phyloP scores from a whole-genome alignment of 768 basidiomycete genomes.

The Kwoniella botswanensis region DNA sequence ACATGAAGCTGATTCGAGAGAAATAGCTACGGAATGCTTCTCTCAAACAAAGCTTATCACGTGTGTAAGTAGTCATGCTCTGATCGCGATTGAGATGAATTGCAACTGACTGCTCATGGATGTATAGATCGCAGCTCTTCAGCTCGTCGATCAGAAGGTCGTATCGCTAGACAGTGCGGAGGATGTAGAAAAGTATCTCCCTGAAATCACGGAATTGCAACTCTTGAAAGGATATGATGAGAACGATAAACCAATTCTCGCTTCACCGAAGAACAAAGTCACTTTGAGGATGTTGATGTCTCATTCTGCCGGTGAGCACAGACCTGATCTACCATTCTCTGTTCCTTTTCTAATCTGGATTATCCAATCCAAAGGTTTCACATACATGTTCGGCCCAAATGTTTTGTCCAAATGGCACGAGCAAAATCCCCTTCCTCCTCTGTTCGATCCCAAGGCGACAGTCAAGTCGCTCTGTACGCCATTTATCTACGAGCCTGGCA shows the following conservation, averaged over 20 bases:
- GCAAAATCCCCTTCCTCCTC: slow-evolving; percentile 20
- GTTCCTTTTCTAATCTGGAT: neutral
- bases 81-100: neutral
- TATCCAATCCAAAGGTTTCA: slow-evolving; percentile 33
- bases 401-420: slow-evolving; percentile 31
- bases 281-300: slow-evolving; percentile 52
- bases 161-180: slow-evolving; percentile 43
- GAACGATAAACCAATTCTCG: slow-evolving; percentile 31
- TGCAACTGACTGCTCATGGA: neutral
- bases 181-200: slow-evolving; percentile 35
- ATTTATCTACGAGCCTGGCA: slow-evolving; percentile 47
- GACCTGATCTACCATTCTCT: neutral
- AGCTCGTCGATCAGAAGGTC: slow-evolving; percentile 50
- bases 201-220: slow-evolving; percentile 39
- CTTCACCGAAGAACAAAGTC: slow-evolving; percentile 37
- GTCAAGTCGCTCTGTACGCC: slow-evolving; percentile 30
- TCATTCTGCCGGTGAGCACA: slow-evolving; percentile 49
- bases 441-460: slow-evolving; percentile 30
- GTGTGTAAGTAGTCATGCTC: slow-evolving; percentile 29
- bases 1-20: too few relatives aligned
- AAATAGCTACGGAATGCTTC: slow-evolving; percentile 43
- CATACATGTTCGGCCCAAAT: slow-evolving; percentile 33
- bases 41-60: slow-evolving; percentile 53
- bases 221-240: slow-evolving; percentile 43
- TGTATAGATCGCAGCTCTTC: slow-evolving; percentile 44